Conservation (phyloP, 768 basidiomycete species). For the Coprinellus micaceus region DNA sequence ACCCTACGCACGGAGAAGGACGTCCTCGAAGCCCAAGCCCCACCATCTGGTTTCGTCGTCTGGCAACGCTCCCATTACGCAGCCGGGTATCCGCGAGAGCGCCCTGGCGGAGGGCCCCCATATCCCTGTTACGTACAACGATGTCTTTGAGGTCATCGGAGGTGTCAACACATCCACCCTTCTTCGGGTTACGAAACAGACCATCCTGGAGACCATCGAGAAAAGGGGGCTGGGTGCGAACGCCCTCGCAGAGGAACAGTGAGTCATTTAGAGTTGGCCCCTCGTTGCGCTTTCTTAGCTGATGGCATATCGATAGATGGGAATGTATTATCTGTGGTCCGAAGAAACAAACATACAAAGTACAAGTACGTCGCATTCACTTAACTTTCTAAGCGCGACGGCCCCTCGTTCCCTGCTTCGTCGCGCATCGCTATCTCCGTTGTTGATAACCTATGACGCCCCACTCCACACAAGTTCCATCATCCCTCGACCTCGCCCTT, state of each 20-base stretch:
- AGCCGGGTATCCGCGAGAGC: background rate
- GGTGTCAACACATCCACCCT: background rate
- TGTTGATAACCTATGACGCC: background rate
- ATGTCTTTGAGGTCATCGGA: background rate
- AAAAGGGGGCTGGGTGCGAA: background rate
- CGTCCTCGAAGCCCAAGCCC: background rate
- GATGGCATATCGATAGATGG: background rate
- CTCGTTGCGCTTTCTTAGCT: no score
- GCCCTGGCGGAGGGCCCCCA: background rate
- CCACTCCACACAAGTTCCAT: background rate
- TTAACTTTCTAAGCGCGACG: no score
- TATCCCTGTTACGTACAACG: background rate
- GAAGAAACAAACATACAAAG: background rate
- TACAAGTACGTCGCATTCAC: background rate
- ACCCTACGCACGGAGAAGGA: background rate
- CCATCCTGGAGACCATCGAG: background rate
- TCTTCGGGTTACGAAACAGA: background rate
- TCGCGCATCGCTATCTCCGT: no score
- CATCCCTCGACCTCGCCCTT: background rate
- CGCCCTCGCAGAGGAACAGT: constrained; percentile 2
- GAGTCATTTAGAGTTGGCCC: background rate
- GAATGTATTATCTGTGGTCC: constrained; percentile 2
- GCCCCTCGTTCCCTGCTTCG: background rate
- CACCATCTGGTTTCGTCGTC: background rate
- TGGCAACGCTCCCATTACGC: background rate